Conservation (phyloP, 208 protist species). For the Wallacemonas sp. region DNA sequence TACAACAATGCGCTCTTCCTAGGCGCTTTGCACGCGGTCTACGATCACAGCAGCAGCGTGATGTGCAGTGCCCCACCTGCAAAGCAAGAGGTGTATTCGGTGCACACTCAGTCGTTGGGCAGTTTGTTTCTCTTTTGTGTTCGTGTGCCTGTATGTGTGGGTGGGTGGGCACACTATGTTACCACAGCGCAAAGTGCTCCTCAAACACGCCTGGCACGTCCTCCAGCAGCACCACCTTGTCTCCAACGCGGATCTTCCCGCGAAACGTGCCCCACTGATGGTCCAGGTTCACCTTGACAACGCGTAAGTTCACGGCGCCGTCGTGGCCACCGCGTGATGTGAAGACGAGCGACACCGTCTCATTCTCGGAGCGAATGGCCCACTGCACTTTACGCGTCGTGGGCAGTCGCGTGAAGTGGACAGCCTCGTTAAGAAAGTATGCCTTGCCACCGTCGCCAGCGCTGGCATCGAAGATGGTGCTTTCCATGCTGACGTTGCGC, state of each 20-base stretch:
- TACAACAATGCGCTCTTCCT: no score
- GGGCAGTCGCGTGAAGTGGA: constrained; percentile 17
- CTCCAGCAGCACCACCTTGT: constrained; percentile 18
- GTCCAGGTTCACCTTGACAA: constrained; percentile 36
- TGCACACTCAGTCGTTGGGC: no score
- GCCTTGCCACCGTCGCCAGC: background rate
- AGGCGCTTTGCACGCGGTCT: no score
- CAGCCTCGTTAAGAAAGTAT: constrained; percentile 24
- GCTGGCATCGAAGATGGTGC: constrained; percentile 22
- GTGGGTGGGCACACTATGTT: background rate
- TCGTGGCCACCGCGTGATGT: constrained; percentile 27
- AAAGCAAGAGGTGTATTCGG: no score
- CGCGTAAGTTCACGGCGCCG: constrained; percentile 20
- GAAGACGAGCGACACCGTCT: constrained; percentile 31
- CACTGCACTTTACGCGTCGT: constrained; percentile 19
- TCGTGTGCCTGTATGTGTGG: no score
- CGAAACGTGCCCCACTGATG: constrained; percentile 46
- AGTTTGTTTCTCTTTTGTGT: no score
- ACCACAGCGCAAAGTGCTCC: constrained; percentile 45
- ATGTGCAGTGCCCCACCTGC: no score
- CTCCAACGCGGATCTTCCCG: constrained; percentile 20
- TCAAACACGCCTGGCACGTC: constrained; percentile 39
- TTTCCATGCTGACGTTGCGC: constrained; percentile 35
- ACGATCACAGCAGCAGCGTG: no score
- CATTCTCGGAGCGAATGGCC: constrained; percentile 20